phyloP scores from a whole-genome alignment of 441 rosid species.

The Syzygium syzygioides region DNA sequence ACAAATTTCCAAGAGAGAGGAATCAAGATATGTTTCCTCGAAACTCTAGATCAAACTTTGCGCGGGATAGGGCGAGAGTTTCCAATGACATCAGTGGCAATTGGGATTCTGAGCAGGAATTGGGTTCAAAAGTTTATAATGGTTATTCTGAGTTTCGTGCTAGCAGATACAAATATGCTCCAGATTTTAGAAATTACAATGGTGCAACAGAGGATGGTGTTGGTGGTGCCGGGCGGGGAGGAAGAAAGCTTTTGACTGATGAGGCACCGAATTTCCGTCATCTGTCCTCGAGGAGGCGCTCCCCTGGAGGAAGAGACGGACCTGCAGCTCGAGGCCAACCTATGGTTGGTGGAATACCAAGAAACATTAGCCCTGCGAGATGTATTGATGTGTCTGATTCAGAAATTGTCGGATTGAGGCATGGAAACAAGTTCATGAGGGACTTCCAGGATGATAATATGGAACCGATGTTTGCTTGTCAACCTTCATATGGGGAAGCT shows the following conservation, averaged over 20 bases:
- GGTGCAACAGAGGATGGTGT: slow-evolving; percentile 39
- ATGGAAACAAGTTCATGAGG: slow-evolving; percentile 46
- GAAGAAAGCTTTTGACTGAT: slow-evolving; percentile 47
- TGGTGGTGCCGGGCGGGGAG: slow-evolving; percentile 51
- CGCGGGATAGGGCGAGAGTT: slow-evolving; percentile 61
- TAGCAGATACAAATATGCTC: slow-evolving; percentile 33
- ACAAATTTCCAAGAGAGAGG: slow-evolving; percentile 55
- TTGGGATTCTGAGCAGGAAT: slow-evolving; percentile 44
- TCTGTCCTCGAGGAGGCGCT: slow-evolving; percentile 41
- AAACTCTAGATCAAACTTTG: slow-evolving; percentile 51
- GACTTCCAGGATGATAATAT: slow-evolving; percentile 38
- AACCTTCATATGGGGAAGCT: slow-evolving; percentile 51
- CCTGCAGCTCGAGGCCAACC: slow-evolving; percentile 32
- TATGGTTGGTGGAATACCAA: slow-evolving; percentile 45
- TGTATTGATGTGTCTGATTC: slow-evolving; percentile 48
- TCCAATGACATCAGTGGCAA: slow-evolving; percentile 35
- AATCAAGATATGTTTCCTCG: slow-evolving; percentile 45
- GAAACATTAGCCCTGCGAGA: slow-evolving; percentile 36
- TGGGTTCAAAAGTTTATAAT: slow-evolving; percentile 29
- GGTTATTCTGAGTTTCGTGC: slow-evolving; percentile 23
- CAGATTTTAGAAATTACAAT: slow-evolving; percentile 44
- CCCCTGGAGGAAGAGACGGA: slow-evolving; percentile 45
- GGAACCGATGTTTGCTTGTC: slow-evolving; percentile 39
- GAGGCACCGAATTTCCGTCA: slow-evolving; percentile 33
- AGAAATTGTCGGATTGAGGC: slow-evolving; percentile 53